A percentile compares a stretch with the other conserved stretches of the same genome.
phyloP scores from a whole-genome alignment of 2,329 filamentous ascomycete species.

The Aspergillaceae sp. region DNA sequence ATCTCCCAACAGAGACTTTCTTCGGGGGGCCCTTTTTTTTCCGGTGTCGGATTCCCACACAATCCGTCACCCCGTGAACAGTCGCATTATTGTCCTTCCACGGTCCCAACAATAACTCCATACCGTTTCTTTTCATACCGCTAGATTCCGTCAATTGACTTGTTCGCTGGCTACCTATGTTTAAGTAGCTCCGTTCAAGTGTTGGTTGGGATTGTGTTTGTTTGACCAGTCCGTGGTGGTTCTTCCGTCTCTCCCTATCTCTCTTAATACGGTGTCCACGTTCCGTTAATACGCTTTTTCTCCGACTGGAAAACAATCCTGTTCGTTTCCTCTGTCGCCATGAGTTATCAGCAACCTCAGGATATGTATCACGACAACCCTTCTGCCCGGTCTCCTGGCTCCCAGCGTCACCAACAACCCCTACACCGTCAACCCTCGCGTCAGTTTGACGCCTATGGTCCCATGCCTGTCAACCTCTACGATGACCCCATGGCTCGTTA shows the following conservation, averaged over 20 bases:
- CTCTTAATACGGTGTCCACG: constrained; percentile 3
- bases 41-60: constrained; percentile 6
- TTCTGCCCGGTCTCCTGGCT: constrained; percentile 63
- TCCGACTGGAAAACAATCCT: no score
- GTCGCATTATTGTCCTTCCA: constrained; percentile 4
- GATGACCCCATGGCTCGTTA: constrained; percentile 56
- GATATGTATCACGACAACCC: constrained; percentile 62
- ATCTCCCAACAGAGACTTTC: constrained; percentile 3
- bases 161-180: constrained; percentile 16
- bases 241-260: constrained; percentile 25
- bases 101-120: constrained; percentile 2
- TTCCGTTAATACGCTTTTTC: no score
- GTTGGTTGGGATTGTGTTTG: neutral
- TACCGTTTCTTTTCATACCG: constrained; percentile 1
- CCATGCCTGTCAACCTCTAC: constrained; percentile 61
- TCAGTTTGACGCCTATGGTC: constrained; percentile 65
- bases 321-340: constrained; percentile 7
- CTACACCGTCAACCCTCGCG: constrained; percentile 65
- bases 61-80: constrained; percentile 8
- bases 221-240: constrained; percentile 2
- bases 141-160: neutral
- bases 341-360: constrained; percentile 33
- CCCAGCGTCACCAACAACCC: constrained; percentile 58
- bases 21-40: constrained; percentile 8
- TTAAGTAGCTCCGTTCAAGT: constrained; percentile 18